These are phyloP conservation scores for Solanum aculeatissimum DNA, from an alignment of 305 asterid species.

Conservation along the genomic window DNA sequence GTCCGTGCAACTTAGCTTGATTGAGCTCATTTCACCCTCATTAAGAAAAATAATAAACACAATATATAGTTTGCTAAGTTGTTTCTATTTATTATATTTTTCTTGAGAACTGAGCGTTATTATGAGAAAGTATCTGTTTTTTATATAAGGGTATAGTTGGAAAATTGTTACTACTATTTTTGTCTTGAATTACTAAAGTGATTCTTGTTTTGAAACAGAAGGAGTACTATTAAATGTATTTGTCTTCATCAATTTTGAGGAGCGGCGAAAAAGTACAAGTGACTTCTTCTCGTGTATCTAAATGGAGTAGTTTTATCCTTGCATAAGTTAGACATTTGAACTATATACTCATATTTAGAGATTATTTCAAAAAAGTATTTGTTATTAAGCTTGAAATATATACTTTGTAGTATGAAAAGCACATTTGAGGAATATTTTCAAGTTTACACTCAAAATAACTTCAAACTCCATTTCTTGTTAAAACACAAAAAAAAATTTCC, in stretches of 20 bases:
- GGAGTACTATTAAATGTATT: background rate
- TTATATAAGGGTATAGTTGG: background rate
- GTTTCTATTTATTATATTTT: background rate
- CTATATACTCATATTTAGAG: background rate
- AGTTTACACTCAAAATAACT: background rate
- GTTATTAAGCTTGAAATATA: background rate
- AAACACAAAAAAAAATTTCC: no score
- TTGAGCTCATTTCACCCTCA: background rate
- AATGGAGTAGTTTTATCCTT: background rate
- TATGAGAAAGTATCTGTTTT: no score
- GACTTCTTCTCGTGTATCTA: background rate
- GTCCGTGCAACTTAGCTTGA: background rate
- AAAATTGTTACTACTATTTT: background rate
- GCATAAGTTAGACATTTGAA: background rate
- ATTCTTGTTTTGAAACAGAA: background rate
- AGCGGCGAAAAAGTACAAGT: background rate
- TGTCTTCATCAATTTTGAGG: background rate
- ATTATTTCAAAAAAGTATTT: background rate
- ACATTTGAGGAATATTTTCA: background rate
- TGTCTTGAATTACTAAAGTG: background rate
- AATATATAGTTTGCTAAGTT: background rate
- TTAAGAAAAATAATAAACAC: background rate
- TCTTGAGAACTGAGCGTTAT: background rate
- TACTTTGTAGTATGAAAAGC: background rate
- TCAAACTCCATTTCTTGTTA: background rate